These are phyloP conservation scores for Elymus sibiricus DNA, from an alignment of 176 grass and related monocot species.

Conservation along the genomic window DNA sequence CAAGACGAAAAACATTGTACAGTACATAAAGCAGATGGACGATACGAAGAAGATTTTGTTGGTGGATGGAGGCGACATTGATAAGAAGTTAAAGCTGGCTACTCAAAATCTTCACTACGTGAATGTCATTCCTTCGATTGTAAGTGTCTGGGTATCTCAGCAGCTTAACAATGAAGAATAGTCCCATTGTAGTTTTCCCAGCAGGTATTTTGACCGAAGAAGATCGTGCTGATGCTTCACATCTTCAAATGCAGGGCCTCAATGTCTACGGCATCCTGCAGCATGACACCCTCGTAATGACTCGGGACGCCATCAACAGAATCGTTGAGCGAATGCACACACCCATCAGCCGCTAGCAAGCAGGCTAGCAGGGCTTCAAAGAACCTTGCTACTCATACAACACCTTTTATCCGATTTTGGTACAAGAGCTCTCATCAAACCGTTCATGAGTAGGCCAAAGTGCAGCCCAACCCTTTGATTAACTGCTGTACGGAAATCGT, in stretches of 20 bases:
- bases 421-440: neutral
- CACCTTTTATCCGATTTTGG: neutral
- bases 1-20: conserved; percentile 87
- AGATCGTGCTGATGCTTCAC: neutral
- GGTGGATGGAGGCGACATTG: conserved; percentile 65
- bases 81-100: conserved; percentile 73
- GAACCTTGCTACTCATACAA: neutral
- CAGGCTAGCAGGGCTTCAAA: neutral
- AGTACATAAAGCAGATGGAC: conserved; percentile 57
- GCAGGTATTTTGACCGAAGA: neutral
- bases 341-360: conserved; percentile 56
- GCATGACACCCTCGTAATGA: conserved; percentile 86
- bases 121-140: conserved; percentile 74
- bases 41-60: conserved; percentile 72
- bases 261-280: conserved; percentile 87
- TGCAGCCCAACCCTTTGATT: neutral
- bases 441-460: neutral
- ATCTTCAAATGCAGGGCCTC: conserved; percentile 54
- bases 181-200: neutral
- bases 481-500: neutral
- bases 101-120: conserved; percentile 87
- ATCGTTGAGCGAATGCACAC: conserved; percentile 84
- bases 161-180: neutral
- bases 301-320: conserved; percentile 58
- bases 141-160: conserved; percentile 40